Percentiles rank a stretch among this genome's conserved stretches.
These are phyloP conservation scores for Dendrostoma leiphaemia DNA, from an alignment of 2,329 filamentous ascomycete genomes.

Conservation along the genomic window DNA sequence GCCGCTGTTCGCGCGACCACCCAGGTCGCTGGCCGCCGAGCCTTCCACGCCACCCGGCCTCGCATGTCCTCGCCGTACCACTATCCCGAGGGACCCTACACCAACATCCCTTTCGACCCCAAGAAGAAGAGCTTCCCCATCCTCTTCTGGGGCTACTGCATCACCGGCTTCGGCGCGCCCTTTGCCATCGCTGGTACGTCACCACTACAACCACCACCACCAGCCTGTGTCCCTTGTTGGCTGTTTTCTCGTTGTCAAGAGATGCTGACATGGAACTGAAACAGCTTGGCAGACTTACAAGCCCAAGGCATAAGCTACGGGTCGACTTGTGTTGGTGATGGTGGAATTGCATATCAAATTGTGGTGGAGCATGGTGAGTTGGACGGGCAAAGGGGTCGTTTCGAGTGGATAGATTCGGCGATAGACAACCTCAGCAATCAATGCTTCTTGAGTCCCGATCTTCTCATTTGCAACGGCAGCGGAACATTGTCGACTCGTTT, in stretches of 20 bases:
- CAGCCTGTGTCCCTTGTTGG: no score
- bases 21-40: slow-evolving; percentile 66
- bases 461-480: not conserved
- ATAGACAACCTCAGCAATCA: slow-evolving; percentile 22
- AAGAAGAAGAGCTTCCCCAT: slow-evolving; percentile 80
- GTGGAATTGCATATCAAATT: slow-evolving; percentile 4
- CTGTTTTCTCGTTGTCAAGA: no score
- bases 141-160: slow-evolving; percentile 75
- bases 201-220: no score
- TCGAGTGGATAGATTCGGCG: slow-evolving; percentile 20
- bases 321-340: not conserved
- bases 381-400: not conserved
- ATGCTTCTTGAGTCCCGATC: not conserved
- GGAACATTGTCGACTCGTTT: no score
- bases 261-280: slow-evolving; percentile 19
- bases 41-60: slow-evolving; percentile 86
- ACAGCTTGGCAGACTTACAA: slow-evolving; percentile 52
- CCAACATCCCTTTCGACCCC: slow-evolving; percentile 97
- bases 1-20: slow-evolving; percentile 63
- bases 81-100: slow-evolving; percentile 93
- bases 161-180: slow-evolving; percentile 57
- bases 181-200: slow-evolving; percentile 62
- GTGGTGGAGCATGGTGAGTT: slow-evolving; percentile 17
- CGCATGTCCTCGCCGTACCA: slow-evolving; percentile 91
- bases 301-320: slow-evolving; percentile 37